Evolutionary conservation across 116 monocot species (phyloP).

Genomic region (Cymodocea nodosa): DNA sequence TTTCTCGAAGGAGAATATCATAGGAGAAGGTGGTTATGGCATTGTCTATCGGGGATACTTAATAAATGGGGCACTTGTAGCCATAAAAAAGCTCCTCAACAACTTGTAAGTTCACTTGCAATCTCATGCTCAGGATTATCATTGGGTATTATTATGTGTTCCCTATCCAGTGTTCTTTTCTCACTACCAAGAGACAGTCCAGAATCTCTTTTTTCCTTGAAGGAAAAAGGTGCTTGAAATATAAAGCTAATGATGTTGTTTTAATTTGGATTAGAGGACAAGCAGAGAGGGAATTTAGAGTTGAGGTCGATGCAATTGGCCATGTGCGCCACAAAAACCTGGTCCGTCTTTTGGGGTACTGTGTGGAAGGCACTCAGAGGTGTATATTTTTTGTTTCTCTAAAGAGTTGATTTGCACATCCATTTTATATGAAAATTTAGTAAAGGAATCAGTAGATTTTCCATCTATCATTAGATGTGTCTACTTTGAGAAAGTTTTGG

Average conservation of each 20-base stretch:
- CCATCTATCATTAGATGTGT: too few species aligned
- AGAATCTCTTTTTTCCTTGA: too few species aligned
- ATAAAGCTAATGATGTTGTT: not conserved
- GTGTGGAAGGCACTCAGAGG: constrained; percentile 95
- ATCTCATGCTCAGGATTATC: not conserved
- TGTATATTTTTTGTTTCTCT: not conserved
- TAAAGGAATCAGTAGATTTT: too few species aligned
- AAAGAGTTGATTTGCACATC: not conserved
- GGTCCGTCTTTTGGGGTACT: constrained; percentile 82
- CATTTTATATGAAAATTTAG: not conserved
- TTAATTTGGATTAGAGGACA: constrained; percentile 42
- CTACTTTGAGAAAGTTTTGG: too few species aligned
- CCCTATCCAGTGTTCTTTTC: constrained; percentile 1
- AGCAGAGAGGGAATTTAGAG: constrained; percentile 91
- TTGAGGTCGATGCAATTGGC: constrained; percentile 95
- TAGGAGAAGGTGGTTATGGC: constrained; percentile 90
- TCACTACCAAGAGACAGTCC: too few species aligned
- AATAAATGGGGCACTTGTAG: constrained; percentile 62
- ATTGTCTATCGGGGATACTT: constrained; percentile 63
- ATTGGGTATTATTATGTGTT: not conserved
- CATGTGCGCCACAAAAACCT: constrained; percentile 92
- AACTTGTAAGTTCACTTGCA: constrained; percentile 42
- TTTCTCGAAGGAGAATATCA: constrained; percentile 66
- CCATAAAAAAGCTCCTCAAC: constrained; percentile 80
- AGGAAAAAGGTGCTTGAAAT: not conserved